Conservation (phyloP, 768 basidiomycete genomes). For the Zangia roseola region DNA sequence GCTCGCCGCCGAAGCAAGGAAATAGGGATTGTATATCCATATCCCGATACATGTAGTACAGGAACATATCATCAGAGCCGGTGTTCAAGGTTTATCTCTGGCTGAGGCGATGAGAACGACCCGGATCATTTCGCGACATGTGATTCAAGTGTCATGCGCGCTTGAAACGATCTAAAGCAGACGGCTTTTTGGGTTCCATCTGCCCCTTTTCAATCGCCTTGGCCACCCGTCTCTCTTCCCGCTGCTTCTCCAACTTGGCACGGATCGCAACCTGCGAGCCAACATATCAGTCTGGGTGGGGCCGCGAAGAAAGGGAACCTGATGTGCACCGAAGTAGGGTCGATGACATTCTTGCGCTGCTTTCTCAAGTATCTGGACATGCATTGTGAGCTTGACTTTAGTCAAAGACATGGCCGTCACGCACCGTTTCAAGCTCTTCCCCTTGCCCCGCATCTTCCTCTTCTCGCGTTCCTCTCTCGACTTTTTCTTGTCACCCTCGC, state of each 20-base stretch:
- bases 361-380: slow-evolving; percentile 66
- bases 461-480: slow-evolving; percentile 47
- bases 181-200: slow-evolving; percentile 29
- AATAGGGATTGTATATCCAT: background rate
- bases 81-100: too few species aligned
- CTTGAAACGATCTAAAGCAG: slow-evolving; percentile 37
- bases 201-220: slow-evolving; percentile 35
- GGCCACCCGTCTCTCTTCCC: slow-evolving; percentile 41
- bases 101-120: too few species aligned
- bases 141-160: slow-evolving; percentile 14
- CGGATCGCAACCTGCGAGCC: slow-evolving; percentile 54
- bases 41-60: too few species aligned
- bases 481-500: slow-evolving; percentile 27
- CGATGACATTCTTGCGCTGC: slow-evolving; percentile 93
- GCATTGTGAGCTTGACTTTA: background rate
- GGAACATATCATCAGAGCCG: background rate
- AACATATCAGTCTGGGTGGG: background rate
- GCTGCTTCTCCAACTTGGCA: slow-evolving; percentile 61
- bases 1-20: slow-evolving; percentile 17
- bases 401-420: background rate
- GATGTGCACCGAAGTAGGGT: slow-evolving; percentile 64
- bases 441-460: slow-evolving; percentile 84
- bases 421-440: slow-evolving; percentile 79
- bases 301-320: background rate
- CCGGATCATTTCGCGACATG: too few species aligned